Percentiles rank a stretch among this genome's conserved stretches.
phyloP scores from a whole-genome alignment of 257 asterid genomes.

The Przewalskia tangutica region DNA sequence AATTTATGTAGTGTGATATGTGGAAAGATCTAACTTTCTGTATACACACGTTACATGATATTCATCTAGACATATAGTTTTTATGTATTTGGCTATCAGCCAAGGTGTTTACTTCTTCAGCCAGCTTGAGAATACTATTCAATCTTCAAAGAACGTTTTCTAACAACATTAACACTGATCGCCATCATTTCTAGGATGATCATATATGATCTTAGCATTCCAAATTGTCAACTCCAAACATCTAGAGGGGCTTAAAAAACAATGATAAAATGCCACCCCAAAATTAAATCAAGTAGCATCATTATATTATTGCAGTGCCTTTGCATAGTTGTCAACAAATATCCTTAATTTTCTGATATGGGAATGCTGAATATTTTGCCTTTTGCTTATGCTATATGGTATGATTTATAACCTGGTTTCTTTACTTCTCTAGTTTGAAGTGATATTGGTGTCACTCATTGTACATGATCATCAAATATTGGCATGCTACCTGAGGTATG shows the following conservation, averaged over 20 bases:
- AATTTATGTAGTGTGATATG: not conserved
- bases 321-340: not conserved
- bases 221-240: not conserved
- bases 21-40: not conserved
- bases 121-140: not conserved
- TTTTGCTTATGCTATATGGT: not conserved
- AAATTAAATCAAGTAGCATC: not conserved
- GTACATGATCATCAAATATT: conserved; percentile 12
- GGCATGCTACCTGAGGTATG: conserved; percentile 56
- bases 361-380: not conserved
- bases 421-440: not conserved
- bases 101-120: not conserved
- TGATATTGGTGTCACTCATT: not conserved
- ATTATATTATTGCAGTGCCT: not conserved
- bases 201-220: not conserved
- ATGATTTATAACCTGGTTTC: not conserved
- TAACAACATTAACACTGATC: not conserved
- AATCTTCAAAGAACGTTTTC: not conserved
- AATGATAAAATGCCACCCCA: not conserved
- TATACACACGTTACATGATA: not conserved
- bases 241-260: not conserved
- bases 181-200: not conserved
- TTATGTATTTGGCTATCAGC: too few relatives aligned
- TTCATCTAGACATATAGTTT: not conserved
- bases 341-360: not conserved